Base-by-base conservation (phyloP, 2,329 filamentous ascomycete genomes). In the Hypoxylon sp. region DNA sequence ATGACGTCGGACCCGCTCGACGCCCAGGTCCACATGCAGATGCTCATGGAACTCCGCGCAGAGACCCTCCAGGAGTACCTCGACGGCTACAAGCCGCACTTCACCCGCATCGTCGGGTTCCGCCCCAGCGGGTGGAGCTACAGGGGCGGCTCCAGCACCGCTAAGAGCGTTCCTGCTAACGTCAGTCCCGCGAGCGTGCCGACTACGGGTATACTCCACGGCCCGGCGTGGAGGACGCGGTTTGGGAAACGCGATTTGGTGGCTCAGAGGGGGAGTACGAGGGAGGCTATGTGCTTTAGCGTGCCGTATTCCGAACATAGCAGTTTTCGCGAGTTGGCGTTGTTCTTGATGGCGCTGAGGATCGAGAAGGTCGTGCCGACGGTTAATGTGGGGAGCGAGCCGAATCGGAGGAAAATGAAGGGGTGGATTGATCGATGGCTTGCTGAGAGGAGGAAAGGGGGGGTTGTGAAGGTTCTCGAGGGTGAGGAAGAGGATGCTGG, bases 1-100 rank as follows among this genome's bases (percentile, higher is more conserved):
- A 87, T 99, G 75, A 99, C 96, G 0, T 85, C 86, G 6, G 84
- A 98, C 77, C 94, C 96, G 0, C 83, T 87, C 22, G 92, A 93
- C 74, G 96, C 96, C 0, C 95, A 98, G 80, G 94, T 99, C 0
- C 96, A 99, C 81, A 98, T 99, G 94, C 97, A 97, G 74, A 94
- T 92, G 75, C 85, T 99, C 9, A 96, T 96, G 85, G 95, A 98
- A 79, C 94, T 99, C 72, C 91, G 94, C 26, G 90, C 94, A 35
- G 94, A 98, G 73, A 97, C 95, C 0, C 85, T 99, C 0, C 90
- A 93, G 71, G 94, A 97, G 67, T 99, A 99, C 75, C 87, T 98
- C 5, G 88, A 91, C 74, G 86, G 88, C 37, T 92, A 94, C 82
- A 92, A 91, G 70, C 91, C 92, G 5, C 90, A 93, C 73, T 99